These are phyloP conservation scores for Calcarisporium arbuscula DNA, from an alignment of 2,329 filamentous ascomycete genomes.

Conservation along the genomic window DNA sequence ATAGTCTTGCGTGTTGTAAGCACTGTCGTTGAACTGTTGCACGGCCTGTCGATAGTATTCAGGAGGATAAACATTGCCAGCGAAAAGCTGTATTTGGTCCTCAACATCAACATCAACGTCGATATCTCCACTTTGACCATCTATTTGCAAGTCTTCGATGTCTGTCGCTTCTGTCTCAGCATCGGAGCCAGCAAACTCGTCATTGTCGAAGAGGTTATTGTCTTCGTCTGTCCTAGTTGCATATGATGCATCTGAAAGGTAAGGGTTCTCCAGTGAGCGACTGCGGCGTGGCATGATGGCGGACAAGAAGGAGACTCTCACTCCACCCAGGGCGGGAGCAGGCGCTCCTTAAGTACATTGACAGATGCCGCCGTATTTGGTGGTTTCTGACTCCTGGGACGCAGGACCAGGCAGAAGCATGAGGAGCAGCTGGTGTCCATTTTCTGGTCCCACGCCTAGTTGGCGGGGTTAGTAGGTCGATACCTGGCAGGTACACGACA, in stretches of 20 bases:
- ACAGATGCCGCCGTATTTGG: not conserved
- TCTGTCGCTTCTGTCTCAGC: no score
- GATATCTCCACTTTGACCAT: not conserved
- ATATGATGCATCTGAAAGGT: no score
- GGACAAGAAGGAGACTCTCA: no score
- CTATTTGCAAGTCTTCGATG: not conserved
- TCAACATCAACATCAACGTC: constrained; percentile 4
- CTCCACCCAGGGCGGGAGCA: not conserved
- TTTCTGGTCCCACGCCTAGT: not conserved
- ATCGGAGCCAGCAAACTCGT: no score
- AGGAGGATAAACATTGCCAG: constrained; percentile 10
- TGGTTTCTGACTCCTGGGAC: not conserved
- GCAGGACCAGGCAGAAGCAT: not conserved
- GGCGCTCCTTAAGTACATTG: not conserved
- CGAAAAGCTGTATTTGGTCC: constrained; percentile 11
- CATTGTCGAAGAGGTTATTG: no score
- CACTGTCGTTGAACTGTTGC: constrained; percentile 9
- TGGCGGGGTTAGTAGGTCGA: no score
- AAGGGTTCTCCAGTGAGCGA: no score
- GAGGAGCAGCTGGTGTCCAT: no score
- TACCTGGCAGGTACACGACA: not conserved
- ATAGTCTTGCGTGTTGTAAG: constrained; percentile 10
- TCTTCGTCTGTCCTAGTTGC: no score
- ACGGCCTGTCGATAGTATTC: constrained; percentile 12
- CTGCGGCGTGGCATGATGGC: no score